Percentiles rank a stretch among this genome's conserved stretches.
phyloP scores from a whole-genome alignment of 208 protist genomes.

The Leishmania tarentolae region DNA sequence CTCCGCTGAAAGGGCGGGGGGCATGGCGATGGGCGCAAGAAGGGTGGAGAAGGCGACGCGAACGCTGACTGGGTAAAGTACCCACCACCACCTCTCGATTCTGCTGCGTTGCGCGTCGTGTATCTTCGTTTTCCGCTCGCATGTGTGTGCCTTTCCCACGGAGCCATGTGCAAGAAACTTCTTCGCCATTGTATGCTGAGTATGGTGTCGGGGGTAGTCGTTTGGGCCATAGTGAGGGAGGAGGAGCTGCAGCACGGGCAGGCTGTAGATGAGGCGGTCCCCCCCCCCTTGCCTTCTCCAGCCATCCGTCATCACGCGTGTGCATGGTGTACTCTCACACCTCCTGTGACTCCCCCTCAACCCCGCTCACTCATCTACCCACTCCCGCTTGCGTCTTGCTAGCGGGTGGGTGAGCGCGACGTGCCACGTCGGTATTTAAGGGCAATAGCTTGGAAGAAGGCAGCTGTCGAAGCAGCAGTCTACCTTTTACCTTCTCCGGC shows the following conservation, averaged over 20 bases:
- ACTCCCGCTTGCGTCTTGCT: background rate
- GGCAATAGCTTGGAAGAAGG: background rate
- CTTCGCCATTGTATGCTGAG: background rate
- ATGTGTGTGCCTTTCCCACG: background rate
- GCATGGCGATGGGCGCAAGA: background rate
- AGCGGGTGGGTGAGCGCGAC: background rate
- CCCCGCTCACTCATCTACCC: no score
- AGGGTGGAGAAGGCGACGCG: background rate
- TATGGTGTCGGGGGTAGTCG: no score
- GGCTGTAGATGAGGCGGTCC: background rate
- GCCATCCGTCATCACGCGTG: background rate
- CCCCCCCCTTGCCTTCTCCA: background rate
- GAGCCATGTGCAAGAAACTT: background rate
- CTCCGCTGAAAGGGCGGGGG: background rate
- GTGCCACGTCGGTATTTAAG: background rate
- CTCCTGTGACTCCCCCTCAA: background rate
- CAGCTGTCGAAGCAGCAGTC: background rate
- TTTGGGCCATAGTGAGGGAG: background rate
- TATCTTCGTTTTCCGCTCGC: background rate
- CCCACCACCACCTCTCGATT: background rate
- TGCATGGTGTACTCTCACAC: background rate
- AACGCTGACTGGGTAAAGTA: background rate
- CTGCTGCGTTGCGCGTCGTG: background rate
- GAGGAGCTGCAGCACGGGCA: background rate
- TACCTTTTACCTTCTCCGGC: background rate